Evolutionary conservation across 768 basidiomycete genomes (phyloP), one percentile per base, ranked within the genome.

Genomic region (Boletellus emodensis): DNA sequence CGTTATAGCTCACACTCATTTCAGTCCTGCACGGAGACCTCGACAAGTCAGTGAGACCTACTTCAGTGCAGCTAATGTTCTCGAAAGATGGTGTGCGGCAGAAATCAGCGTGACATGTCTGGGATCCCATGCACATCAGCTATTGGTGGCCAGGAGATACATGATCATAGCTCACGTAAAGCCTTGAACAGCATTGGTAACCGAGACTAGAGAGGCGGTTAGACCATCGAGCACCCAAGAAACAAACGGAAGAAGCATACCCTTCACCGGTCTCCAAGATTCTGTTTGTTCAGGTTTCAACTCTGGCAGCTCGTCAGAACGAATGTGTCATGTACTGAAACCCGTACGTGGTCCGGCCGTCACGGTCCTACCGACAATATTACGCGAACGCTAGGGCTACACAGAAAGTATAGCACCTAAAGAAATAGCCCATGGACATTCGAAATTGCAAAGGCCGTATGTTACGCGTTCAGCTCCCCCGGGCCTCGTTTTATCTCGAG

Each of bases 31-130:
- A 33, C n/a, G 10, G 9, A 43, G 5, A 43, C 18, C 7, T 28
- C 10, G 37, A 11, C 10, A n/a, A n/a, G 11, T 9, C 17, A 1
- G n/a, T 5, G 35, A 36, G 4, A 30, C 14, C 37, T 43, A 64
- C 38, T 59, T 64, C 28, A 26, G 2, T n/a, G 4, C 7, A 4
- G 49, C 55, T 51, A 68, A 48, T 6, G 87, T 90, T 61, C 85
- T 79, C 35, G 88, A 90, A 10, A 91, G 73, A 64, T 91, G 87
- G 65, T 89, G 89, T 8, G 88, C 88, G 1, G 88, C 87, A 1
- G 88, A 90, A 46, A 91, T 91, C 46, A 91, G 71, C 0, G 88
- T 91, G 55, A 91, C 88, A 51, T 91, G 88, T 12, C 87, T 90
- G 45, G 24, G 24, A 24, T 6, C 8, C 30, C 40, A 39, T 33